Conservation (phyloP, 192 early-diverging fungal species). For the Mortierella alpina region DNA sequence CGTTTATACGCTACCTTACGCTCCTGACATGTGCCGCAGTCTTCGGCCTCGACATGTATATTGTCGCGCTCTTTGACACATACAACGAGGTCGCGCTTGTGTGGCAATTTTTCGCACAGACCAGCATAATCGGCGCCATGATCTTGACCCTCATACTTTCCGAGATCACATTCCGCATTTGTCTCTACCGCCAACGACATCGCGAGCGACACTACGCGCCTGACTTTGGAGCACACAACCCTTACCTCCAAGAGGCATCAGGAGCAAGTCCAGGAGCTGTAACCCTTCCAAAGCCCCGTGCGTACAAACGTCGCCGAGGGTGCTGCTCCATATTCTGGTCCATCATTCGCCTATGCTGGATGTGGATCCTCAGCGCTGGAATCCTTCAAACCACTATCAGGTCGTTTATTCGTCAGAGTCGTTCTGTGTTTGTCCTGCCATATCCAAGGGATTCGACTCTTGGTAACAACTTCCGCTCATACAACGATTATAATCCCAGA, state of each 20-base stretch:
- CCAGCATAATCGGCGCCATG: constrained; percentile 1
- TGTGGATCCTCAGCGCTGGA: neutral
- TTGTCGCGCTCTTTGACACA: constrained; percentile 17
- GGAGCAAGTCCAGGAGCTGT: neutral
- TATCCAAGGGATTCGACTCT: constrained; percentile 13
- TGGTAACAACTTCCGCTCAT: neutral
- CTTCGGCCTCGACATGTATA: constrained; percentile 25
- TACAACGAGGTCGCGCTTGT: constrained; percentile 12
- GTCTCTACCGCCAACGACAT: neutral
- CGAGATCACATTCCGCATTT: constrained; percentile 14
- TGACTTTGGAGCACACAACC: neutral
- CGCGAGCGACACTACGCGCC: neutral
- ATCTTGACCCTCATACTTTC: constrained; percentile 14
- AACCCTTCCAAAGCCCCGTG: neutral
- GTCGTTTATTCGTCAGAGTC: constrained; percentile 1
- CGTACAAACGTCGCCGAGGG: neutral
- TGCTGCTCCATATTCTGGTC: neutral
- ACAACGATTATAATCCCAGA: neutral
- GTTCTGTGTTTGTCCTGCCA: constrained; percentile 19
- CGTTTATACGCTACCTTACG: constrained; percentile 7
- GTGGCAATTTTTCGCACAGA: constrained; percentile 18
- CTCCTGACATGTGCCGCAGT: neutral
- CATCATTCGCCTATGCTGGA: constrained; percentile 9
- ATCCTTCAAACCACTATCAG: constrained; percentile 3
- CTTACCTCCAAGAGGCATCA: neutral